Evolutionary conservation across 768 basidiomycete genomes (phyloP).

Genomic region (Ramaria sp.): DNA sequence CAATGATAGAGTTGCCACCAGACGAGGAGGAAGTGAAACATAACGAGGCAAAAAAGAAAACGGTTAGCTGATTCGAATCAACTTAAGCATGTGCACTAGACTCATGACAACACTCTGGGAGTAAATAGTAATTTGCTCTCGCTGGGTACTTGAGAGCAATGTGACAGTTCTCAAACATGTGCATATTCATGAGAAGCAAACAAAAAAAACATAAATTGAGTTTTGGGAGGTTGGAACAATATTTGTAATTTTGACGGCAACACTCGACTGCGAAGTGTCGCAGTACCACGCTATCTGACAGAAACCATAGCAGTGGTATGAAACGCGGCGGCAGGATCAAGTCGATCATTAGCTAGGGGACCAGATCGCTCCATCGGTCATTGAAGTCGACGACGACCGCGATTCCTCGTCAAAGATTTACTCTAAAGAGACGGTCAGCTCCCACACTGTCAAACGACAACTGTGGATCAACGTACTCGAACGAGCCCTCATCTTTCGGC

Average conservation of each 20-base stretch:
- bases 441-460: background rate
- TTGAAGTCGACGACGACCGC: background rate
- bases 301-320: background rate
- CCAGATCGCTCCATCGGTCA: background rate
- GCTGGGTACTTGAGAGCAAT: no score
- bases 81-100: no score
- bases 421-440: background rate
- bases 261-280: background rate
- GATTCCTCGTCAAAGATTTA: background rate
- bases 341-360: background rate
- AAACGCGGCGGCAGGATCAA: background rate
- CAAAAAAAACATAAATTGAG: no score
- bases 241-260: background rate
- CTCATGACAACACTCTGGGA: no score
- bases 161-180: no score
- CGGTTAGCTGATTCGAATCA: no score
- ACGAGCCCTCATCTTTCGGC: constrained; percentile 93
- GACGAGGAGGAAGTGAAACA: constrained; percentile 11
- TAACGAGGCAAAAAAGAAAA: background rate
- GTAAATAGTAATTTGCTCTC: no score
- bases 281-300: background rate
- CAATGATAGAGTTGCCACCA: constrained; percentile 27
- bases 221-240: background rate
- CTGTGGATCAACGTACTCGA: constrained; percentile 53
- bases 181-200: no score